A percentile compares a stretch with the other conserved stretches of the same genome.
Conservation (phyloP, 2,329 filamentous ascomycete genomes). For the Lecanoromycetidae sp. region DNA sequence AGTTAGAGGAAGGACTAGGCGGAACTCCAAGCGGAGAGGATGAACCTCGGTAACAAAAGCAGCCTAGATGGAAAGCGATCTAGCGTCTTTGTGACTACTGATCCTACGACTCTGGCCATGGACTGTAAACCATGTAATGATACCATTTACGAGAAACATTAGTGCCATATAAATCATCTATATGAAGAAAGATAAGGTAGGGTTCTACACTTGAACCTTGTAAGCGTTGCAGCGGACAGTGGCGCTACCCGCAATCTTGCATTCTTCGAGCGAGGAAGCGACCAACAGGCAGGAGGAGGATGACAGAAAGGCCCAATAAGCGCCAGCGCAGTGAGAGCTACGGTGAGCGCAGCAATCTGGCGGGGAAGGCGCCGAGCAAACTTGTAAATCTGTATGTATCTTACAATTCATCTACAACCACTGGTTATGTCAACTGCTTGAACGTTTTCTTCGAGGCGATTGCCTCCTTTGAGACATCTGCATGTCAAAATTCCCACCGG, state of each 20-base stretch:
- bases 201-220: not conserved
- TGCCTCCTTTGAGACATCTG: not conserved
- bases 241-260: conserved; percentile 9
- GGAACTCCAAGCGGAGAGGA: not conserved
- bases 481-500: too few species aligned
- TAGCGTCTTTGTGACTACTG: not conserved
- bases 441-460: not conserved
- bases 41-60: not conserved
- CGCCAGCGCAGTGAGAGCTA: conserved; percentile 16
- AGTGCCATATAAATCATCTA: not conserved
- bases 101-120: not conserved
- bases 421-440: not conserved
- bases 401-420: not conserved
- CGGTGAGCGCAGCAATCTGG: conserved; percentile 5
- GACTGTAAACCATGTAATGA: not conserved
- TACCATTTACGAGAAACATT: not conserved
- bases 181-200: not conserved
- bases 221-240: conserved; percentile 7
- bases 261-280: conserved; percentile 10
- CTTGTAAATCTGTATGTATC: conserved; percentile 2
- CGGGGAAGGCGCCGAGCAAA: not conserved
- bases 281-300: conserved; percentile 9
- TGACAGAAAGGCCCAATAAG: conserved; percentile 15
- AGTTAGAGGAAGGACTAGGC: not conserved
- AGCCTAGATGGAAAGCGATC: not conserved